Base-by-base conservation (phyloP, 2,329 filamentous ascomycete species). In the Colletotrichum higginsianum region DNA sequence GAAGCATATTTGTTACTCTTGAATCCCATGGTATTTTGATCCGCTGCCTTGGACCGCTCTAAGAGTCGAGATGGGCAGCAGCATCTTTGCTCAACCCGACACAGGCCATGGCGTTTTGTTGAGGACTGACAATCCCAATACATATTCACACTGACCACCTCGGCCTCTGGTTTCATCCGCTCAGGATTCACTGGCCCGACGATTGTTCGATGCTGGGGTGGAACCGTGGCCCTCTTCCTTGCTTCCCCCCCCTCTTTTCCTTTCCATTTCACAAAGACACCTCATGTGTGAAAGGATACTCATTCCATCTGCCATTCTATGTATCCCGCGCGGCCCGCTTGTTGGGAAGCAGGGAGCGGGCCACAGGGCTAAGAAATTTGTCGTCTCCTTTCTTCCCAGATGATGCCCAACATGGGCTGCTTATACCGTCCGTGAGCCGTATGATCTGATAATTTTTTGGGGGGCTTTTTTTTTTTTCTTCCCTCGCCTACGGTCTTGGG, bases 181-280 rank as follows among this genome's bases (percentile, higher is more conserved):
- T 61, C 55, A 56, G 66, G 16, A 18, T 18, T 9, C 50, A 16
- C 35, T 66, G 66, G 50, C 30, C 46, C 55, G 38, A n/a, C 44
- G 38, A 67, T 71, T 46, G 67, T 71, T 71, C 67, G 67, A 67
- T 62, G 16, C 26, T 49, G 21, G 21, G 47, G 61, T 49, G 63
- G 62, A 50, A 70, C 55, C 56, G 35, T 69, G 42, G 42, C 26
- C n/a, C 30, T 21, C 52, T 52, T 38, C 40, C 46, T 26, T 26
- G 26, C 26, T 26, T 4, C 26, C 26, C 26, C 23, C 23, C 26
- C 26, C 26, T 26, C 26, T 4, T 26, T 3, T 4, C 26, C 26
- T 26, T 26, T 26, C 26, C 26, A 26, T 26, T 26, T 26, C 26
- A 26, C 26, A 26, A 35, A 50, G 12, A 47, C 46, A 18, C 57